Conservation (phyloP, 2,329 filamentous ascomycete species). For the Chaetomium globosum region DNA sequence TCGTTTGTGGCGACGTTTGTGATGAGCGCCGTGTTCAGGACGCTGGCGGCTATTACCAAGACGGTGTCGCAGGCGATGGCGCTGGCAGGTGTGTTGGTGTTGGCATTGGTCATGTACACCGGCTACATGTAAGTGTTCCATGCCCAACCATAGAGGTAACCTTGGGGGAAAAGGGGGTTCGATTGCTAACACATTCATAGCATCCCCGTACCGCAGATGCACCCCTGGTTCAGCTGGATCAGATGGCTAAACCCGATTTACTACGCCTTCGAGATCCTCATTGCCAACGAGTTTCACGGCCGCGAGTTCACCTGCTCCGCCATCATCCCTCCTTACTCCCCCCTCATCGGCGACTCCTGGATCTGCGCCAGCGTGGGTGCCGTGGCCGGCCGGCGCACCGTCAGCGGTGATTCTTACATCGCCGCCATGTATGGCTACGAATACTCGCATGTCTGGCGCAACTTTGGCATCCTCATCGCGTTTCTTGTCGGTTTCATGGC, state of each 20-base stretch:
- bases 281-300: constrained; percentile 67
- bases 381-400: constrained; percentile 54
- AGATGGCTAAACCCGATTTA: constrained; percentile 73
- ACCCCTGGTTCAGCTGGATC: constrained; percentile 75
- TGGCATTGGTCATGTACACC: constrained; percentile 63
- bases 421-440: constrained; percentile 58
- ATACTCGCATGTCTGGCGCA: constrained; percentile 64
- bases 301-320: constrained; percentile 58
- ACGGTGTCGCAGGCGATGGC: constrained; percentile 63
- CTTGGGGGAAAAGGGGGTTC: neutral
- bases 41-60: constrained; percentile 69
- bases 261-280: constrained; percentile 61
- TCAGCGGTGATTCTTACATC: constrained; percentile 66
- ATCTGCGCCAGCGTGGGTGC: constrained; percentile 59
- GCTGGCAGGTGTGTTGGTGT: constrained; percentile 56
- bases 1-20: constrained; percentile 68
- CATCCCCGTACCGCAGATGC: constrained; percentile 59
- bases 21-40: constrained; percentile 77
- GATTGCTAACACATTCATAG: neutral
- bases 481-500: constrained; percentile 67
- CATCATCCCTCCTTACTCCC: constrained; percentile 53
- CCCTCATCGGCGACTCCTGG: constrained; percentile 50
- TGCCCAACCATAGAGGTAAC: no score
- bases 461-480: constrained; percentile 67
- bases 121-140: constrained; percentile 52